phyloP scores from a whole-genome alignment of 305 asterid species.

The Fraxinus latifolia region DNA sequence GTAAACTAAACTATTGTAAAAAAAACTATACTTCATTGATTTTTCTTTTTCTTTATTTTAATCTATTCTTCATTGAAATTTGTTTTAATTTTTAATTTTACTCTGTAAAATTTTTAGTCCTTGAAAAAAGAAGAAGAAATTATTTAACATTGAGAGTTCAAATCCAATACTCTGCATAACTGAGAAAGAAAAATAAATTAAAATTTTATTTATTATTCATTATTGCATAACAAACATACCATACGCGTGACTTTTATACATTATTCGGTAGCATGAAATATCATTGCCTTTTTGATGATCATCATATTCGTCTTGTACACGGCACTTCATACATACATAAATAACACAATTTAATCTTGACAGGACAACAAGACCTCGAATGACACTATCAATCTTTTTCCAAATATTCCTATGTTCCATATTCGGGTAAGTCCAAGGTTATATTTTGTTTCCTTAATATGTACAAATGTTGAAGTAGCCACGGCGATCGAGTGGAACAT shows the following conservation, averaged over 20 bases:
- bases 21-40: not conserved
- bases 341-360: not conserved
- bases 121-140: not conserved
- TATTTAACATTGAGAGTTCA: not conserved
- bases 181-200: not conserved
- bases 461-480: not conserved
- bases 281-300: not conserved
- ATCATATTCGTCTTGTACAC: not conserved
- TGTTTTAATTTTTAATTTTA: not conserved
- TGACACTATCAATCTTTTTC: constrained; percentile 55
- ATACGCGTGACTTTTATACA: not conserved
- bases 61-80: not conserved
- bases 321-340: not conserved
- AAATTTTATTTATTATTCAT: not conserved
- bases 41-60: too few species aligned
- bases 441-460: not conserved
- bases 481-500: not conserved
- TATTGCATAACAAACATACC: not conserved
- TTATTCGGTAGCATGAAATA: not conserved
- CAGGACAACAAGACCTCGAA: not conserved
- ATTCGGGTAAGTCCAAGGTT: constrained; percentile 55
- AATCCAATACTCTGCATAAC: not conserved
- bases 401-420: constrained; percentile 74
- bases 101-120: not conserved
- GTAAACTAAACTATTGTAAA: too few species aligned